phyloP scores from a whole-genome alignment of 345 rosid species.

The Hypericum perforatum region DNA sequence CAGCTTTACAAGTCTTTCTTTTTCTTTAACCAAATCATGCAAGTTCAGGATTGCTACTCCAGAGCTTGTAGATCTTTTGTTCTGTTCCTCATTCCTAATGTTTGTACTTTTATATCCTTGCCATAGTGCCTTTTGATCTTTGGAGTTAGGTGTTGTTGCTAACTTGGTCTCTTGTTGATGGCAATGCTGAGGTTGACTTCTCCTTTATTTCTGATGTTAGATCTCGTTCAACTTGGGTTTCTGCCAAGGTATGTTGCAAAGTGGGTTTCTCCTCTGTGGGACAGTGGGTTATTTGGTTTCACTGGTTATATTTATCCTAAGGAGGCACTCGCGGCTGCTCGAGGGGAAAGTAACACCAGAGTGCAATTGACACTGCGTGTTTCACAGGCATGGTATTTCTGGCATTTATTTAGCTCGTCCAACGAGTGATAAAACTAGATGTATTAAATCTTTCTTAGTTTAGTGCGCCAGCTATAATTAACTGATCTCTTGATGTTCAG shows the following conservation, averaged over 20 bases:
- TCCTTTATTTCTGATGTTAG: conserved; percentile 27
- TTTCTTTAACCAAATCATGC: too few relatives aligned
- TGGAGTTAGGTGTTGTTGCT: too few relatives aligned
- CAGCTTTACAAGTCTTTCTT: too few relatives aligned
- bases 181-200: conserved; percentile 6
- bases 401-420: conserved; percentile 4
- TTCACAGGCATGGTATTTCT: conserved; percentile 45
- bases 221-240: conserved; percentile 71
- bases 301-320: conserved; percentile 59
- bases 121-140: too few relatives aligned
- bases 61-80: too few relatives aligned
- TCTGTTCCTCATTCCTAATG: too few relatives aligned
- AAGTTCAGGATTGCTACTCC: too few relatives aligned
- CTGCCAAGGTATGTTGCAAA: conserved; percentile 65
- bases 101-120: too few relatives aligned
- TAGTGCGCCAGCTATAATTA: conserved; percentile 5
- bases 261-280: conserved; percentile 96
- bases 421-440: conserved; percentile 10
- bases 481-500: conserved; percentile 28
- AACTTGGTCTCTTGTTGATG: background rate
- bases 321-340: conserved; percentile 71
- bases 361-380: conserved; percentile 60
- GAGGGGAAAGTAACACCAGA: conserved; percentile 53
- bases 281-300: conserved; percentile 55
- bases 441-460: conserved; percentile 14